Percentiles rank a stretch among this genome's conserved stretches.
Conservation (phyloP, 768 basidiomycete genomes). For the Kwoniella shandongensis region DNA sequence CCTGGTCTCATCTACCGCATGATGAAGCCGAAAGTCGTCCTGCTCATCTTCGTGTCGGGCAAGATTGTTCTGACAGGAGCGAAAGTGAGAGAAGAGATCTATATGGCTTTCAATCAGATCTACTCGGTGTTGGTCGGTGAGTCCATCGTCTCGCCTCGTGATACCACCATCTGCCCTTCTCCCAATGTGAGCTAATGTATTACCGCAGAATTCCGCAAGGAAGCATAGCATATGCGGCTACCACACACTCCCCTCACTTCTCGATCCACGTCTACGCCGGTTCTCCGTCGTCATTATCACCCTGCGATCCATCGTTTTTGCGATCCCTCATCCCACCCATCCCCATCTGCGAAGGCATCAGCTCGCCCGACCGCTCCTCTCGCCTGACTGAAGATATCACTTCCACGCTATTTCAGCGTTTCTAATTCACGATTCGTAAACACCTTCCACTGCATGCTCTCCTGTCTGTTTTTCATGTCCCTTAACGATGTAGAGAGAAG, state of each 20-base stretch:
- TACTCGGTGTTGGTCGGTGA: constrained; percentile 80
- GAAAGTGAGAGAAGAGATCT: constrained; percentile 99
- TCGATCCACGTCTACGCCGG: too few relatives aligned
- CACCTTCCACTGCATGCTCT: too few relatives aligned
- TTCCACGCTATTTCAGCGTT: too few relatives aligned
- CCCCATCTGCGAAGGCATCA: too few relatives aligned
- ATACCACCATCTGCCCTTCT: too few relatives aligned
- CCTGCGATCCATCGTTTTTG: not conserved
- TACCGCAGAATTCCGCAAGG: constrained; percentile 45
- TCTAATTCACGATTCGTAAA: too few relatives aligned
- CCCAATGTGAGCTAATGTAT: not conserved
- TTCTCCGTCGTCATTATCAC: not conserved
- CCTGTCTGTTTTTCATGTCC: too few relatives aligned
- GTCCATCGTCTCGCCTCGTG: constrained; percentile 10
- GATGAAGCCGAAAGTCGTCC: constrained; percentile 98
- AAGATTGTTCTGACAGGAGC: constrained; percentile 99
- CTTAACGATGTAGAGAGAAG: too few relatives aligned
- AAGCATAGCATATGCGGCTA: constrained; percentile 25
- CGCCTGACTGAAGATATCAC: too few relatives aligned
- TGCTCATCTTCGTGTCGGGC: constrained; percentile 97
- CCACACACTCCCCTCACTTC: not conserved
- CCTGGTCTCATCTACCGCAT: constrained; percentile 98
- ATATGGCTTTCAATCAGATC: constrained; percentile 98
- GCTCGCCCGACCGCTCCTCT: too few relatives aligned
- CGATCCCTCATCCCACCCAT: too few relatives aligned